Evolutionary conservation across 1,139 yeast species (phyloP).

Genomic region (Taphrina populina): DNA sequence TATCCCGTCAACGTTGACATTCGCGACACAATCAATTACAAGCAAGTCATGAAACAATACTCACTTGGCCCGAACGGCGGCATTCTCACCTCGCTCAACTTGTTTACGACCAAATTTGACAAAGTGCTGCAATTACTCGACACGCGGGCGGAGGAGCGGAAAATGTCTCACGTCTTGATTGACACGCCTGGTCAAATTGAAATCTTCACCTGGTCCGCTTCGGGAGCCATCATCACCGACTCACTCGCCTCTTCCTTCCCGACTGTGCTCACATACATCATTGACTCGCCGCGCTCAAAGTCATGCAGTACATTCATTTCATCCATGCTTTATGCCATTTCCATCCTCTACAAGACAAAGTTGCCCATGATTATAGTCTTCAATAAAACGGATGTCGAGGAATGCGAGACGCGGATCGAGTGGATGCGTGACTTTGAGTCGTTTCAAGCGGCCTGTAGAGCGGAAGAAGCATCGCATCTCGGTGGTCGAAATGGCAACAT

Average conservation of each 20-base stretch:
- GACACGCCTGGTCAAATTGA: slow-evolving; percentile 97
- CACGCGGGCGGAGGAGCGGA: slow-evolving; percentile 54
- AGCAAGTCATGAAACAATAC: slow-evolving; percentile 88
- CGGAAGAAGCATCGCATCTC: slow-evolving; percentile 53
- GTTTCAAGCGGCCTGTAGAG: slow-evolving; percentile 74
- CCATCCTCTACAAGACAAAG: slow-evolving; percentile 91
- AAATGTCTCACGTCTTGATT: slow-evolving; percentile 61
- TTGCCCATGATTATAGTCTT: slow-evolving; percentile 96
- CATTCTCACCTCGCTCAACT: slow-evolving; percentile 86
- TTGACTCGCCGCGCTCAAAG: slow-evolving; percentile 91
- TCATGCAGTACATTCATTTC: slow-evolving; percentile 97
- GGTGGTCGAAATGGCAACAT: slow-evolving; percentile 79
- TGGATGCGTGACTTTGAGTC: slow-evolving; percentile 98
- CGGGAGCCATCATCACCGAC: slow-evolving; percentile 94
- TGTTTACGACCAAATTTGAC: slow-evolving; percentile 92
- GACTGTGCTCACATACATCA: slow-evolving; percentile 89
- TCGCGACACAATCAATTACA: slow-evolving; percentile 91
- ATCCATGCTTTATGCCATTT: slow-evolving; percentile 96
- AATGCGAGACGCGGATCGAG: slow-evolving; percentile 65
- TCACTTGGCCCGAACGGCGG: slow-evolving; percentile 98
- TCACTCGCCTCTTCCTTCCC: slow-evolving; percentile 96
- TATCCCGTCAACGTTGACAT: slow-evolving; percentile 94
- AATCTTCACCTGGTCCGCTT: slow-evolving; percentile 68
- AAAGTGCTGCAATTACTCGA: slow-evolving; percentile 87
- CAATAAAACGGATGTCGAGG: slow-evolving; percentile 84